A percentile compares a stretch with the other conserved stretches of the same genome.
These are phyloP conservation scores for Lepiota brunneoincarnata DNA, from an alignment of 768 basidiomycete genomes.

Conservation along the genomic window DNA sequence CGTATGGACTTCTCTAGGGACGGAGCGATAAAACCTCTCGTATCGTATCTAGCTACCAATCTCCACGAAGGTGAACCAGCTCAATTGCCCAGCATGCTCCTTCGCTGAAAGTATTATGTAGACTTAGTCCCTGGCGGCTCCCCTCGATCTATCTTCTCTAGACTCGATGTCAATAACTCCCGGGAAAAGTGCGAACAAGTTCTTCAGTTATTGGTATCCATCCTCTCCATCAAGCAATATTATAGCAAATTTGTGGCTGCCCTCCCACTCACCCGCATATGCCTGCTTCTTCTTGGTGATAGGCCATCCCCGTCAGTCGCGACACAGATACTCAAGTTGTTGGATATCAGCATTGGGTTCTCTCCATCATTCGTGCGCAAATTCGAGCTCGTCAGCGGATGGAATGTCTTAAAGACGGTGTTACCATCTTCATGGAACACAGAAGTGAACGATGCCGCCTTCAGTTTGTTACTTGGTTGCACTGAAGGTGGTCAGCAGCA, in stretches of 20 bases:
- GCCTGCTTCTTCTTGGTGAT: slow-evolving; percentile 76
- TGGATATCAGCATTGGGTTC: slow-evolving; percentile 51
- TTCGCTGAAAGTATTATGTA: slow-evolving; percentile 9
- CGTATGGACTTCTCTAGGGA: slow-evolving; percentile 69
- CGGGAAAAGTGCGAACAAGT: slow-evolving; percentile 69
- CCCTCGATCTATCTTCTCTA: slow-evolving; percentile 55
- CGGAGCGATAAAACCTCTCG: slow-evolving; percentile 78
- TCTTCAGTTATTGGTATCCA: slow-evolving; percentile 59
- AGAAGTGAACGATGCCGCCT: slow-evolving; percentile 62
- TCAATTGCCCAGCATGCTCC: background rate
- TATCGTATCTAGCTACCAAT: slow-evolving; percentile 83
- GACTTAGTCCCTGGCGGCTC: slow-evolving; percentile 31
- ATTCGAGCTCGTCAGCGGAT: slow-evolving; percentile 85
- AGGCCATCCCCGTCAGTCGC: slow-evolving; percentile 62
- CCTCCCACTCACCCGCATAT: slow-evolving; percentile 77
- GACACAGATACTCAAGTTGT: slow-evolving; percentile 56
- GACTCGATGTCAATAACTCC: slow-evolving; percentile 45
- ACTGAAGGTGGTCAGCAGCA: background rate
- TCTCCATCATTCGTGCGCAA: slow-evolving; percentile 71
- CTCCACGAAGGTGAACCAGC: slow-evolving; percentile 57
- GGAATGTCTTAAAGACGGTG: slow-evolving; percentile 68
- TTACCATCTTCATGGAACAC: slow-evolving; percentile 70
- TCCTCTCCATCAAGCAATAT: slow-evolving; percentile 53
- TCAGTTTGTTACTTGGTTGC: slow-evolving; percentile 66
- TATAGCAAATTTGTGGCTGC: slow-evolving; percentile 70